A percentile compares a stretch with the other conserved stretches of the same genome.
Conservation (phyloP, 768 basidiomycete species). For the Tulasnella sp. region DNA sequence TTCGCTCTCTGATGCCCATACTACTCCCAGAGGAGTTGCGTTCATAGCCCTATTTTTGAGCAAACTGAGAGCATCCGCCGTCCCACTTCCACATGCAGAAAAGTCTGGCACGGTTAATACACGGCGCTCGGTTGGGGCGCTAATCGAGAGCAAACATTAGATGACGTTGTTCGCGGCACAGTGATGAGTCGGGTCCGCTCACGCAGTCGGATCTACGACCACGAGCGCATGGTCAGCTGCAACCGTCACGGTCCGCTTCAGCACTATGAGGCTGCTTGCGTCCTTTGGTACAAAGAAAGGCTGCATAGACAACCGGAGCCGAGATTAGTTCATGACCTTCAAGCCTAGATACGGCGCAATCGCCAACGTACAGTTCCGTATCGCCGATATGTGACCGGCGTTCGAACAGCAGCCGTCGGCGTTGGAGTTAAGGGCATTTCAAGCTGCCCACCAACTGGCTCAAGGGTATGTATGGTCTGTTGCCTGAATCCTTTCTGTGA, state of each 20-base stretch:
- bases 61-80: slow-evolving; percentile 36
- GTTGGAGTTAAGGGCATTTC: not conserved
- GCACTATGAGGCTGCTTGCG: slow-evolving; percentile 53
- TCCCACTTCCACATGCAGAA: slow-evolving; percentile 39
- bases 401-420: not conserved
- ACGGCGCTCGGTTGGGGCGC: not conserved
- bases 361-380: slow-evolving; percentile 58
- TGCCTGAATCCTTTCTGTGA: slow-evolving; percentile 60
- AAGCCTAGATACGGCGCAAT: not conserved
- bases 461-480: slow-evolving; percentile 55
- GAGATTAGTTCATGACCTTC: not conserved
- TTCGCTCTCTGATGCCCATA: slow-evolving; percentile 53
- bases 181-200: slow-evolving; percentile 32
- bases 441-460: slow-evolving; percentile 41
- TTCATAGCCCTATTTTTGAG: slow-evolving; percentile 59
- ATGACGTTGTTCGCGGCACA: not conserved
- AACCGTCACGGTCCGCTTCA: slow-evolving; percentile 62
- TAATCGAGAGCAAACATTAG: not conserved
- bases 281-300: slow-evolving; percentile 68
- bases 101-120: slow-evolving; percentile 58
- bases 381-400: slow-evolving; percentile 42
- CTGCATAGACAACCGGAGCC: slow-evolving; percentile 38
- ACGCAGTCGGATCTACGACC: slow-evolving; percentile 67
- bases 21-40: slow-evolving; percentile 62
- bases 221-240: slow-evolving; percentile 61